Evolutionary conservation across 2,329 filamentous ascomycete species (phyloP).

Genomic region (Arthrobotrys sphaeroides): DNA sequence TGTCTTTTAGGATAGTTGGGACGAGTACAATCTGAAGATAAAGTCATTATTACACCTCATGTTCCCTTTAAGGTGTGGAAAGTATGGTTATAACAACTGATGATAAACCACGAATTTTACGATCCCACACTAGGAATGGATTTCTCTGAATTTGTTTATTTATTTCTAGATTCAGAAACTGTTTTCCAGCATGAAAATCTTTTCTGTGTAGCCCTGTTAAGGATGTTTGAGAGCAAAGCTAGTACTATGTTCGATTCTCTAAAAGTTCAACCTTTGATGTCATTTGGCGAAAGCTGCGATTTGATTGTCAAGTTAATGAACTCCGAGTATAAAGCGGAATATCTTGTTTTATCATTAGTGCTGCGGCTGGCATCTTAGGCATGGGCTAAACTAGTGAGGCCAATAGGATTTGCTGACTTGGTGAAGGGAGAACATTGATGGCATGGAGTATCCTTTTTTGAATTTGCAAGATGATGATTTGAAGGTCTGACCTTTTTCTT

Average conservation of each 20-base stretch:
- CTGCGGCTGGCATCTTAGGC: background rate
- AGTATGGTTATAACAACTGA: background rate
- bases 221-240: background rate
- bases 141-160: too few species aligned
- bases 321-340: background rate
- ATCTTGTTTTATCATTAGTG: background rate
- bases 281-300: background rate
- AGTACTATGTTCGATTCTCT: background rate
- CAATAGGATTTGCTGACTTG: background rate
- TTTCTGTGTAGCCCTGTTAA: too few species aligned
- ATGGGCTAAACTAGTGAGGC: background rate
- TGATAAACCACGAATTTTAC: background rate
- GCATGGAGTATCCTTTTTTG: background rate
- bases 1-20: background rate
- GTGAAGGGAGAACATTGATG: background rate
- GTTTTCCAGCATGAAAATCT: too few species aligned
- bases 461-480: background rate
- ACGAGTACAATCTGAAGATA: background rate
- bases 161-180: too few species aligned
- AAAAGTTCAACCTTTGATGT: background rate
- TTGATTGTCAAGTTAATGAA: background rate
- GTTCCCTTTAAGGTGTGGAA: background rate
- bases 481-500: slow-evolving; percentile 2
- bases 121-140: too few species aligned
- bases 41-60: background rate